Evolutionary conservation across 352 stramenopile species (phyloP), one percentile per base, ranked within the genome.

Genomic region (Achlya hypogyna): DNA sequence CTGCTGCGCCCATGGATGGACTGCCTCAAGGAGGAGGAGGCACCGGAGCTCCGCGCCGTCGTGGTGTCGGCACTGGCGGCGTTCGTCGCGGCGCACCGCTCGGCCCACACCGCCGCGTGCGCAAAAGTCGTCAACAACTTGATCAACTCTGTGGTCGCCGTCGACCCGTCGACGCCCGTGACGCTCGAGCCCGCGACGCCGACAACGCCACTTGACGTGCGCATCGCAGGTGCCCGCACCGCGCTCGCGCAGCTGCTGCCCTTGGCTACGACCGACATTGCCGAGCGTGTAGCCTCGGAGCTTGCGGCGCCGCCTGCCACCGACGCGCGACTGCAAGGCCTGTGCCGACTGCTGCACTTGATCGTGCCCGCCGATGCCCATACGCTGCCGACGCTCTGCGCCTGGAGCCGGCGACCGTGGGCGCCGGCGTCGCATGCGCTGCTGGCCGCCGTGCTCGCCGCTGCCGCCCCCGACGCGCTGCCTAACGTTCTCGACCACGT

Each of bases 1-100:
- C 70, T 94, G 12, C 81, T 94, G 6, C 88, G 83, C 59, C 74
- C 84, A 22, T 64, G 92, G 16, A 94, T 94, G 84, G 79, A 89
- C 5, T 78, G 81, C 5, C 76, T 93, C 65, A 94, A 93, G 40
- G 74, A 69, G 53, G 81, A 91, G 67, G 67, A 76, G 0, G 73
- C 81, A 35, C n/a, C 40, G 8, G 72, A 71, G 10, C 83, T 89
- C 62, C 75, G 76, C 28, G 34, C 27, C 0, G 68, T 91, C 23
- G 75, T 77, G n/a, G 74, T 84, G 1, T 59, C 75, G 34, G 71
- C 81, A 0, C 63, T 94, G 23, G 82, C 79, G 0, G 51, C 70
- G 10, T 94, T 94, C 72, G 72, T 85, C 1, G 58, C 87, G 12
- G 71, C 63, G 0, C 79, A 92, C 62, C 70, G 72, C 6, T 23